phyloP scores from a whole-genome alignment of 1,139 yeast genomes.

The Geotrichum citri-aurantii region DNA sequence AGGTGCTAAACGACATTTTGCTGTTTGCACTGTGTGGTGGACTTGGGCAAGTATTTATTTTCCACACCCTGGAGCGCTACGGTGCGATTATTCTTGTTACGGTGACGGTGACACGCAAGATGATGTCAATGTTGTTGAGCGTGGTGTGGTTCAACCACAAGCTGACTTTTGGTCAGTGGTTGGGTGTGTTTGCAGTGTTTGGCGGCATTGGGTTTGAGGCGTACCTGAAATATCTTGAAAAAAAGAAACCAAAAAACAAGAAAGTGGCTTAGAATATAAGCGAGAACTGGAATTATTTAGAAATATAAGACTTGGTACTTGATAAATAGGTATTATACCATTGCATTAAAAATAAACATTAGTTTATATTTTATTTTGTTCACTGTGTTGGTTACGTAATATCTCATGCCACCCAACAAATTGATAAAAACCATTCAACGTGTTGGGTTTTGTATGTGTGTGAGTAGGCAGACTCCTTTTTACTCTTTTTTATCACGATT shows the following conservation, averaged over 20 bases:
- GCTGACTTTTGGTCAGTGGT: constrained; percentile 61
- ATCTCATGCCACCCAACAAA: background rate
- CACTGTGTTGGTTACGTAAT: background rate
- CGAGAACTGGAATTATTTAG: background rate
- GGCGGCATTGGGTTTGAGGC: constrained; percentile 76
- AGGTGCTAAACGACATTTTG: constrained; percentile 53
- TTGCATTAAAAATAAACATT: background rate
- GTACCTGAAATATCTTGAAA: constrained; percentile 36
- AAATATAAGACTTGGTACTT: background rate
- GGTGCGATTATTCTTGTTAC: constrained; percentile 83
- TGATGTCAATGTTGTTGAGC: constrained; percentile 89
- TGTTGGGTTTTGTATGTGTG: background rate
- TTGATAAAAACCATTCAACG: background rate
- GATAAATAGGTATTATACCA: background rate
- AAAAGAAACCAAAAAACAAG: constrained; percentile 19
- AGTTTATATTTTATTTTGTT: no score
- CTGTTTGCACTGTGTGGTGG: constrained; percentile 79
- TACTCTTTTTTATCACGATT: background rate
- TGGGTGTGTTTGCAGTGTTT: constrained; percentile 73
- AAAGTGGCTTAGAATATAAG: constrained; percentile 3
- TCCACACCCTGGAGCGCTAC: constrained; percentile 72
- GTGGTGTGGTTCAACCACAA: constrained; percentile 79
- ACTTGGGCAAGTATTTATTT: constrained; percentile 86
- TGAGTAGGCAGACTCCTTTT: background rate
- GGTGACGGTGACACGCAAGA: constrained; percentile 91